These are phyloP conservation scores for Gossypium sturtianum DNA, from an alignment of 345 rosid species.

Conservation along the genomic window DNA sequence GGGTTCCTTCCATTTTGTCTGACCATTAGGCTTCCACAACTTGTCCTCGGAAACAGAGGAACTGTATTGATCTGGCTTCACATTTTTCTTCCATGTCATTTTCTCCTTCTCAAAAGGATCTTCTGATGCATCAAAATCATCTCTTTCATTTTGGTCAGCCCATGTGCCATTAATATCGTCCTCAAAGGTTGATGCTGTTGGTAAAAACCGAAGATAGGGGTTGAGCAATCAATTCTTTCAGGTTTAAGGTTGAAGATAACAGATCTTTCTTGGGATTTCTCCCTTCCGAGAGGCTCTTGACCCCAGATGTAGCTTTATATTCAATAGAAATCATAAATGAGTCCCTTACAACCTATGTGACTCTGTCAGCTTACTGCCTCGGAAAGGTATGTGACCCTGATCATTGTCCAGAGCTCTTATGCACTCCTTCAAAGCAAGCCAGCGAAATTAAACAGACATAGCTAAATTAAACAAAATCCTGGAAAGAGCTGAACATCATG, in stretches of 20 bases:
- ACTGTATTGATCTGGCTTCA: slow-evolving; percentile 47
- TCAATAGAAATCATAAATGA: slow-evolving; percentile 43
- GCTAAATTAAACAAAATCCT: slow-evolving; percentile 9
- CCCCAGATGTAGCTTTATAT: slow-evolving; percentile 38
- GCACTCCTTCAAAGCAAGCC: slow-evolving; percentile 94
- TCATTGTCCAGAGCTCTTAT: slow-evolving; percentile 99
- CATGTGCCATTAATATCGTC: slow-evolving; percentile 70
- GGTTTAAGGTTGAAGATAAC: slow-evolving; percentile 57
- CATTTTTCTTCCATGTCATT: slow-evolving; percentile 62
- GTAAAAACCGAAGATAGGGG: slow-evolving; percentile 61
- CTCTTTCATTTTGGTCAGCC: slow-evolving; percentile 69
- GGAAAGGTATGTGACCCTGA: slow-evolving; percentile 96
- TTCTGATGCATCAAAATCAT: slow-evolving; percentile 71
- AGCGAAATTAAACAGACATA: slow-evolving; percentile 28
- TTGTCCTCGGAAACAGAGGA: slow-evolving; percentile 44
- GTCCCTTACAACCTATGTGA: slow-evolving; percentile 98
- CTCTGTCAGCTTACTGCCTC: slow-evolving; percentile 97
- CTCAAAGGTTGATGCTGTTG: slow-evolving; percentile 50
- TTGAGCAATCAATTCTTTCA: slow-evolving; percentile 64
- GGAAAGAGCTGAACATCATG: background rate
- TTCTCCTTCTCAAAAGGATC: slow-evolving; percentile 64
- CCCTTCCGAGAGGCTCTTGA: slow-evolving; percentile 96
- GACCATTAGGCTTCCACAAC: slow-evolving; percentile 45
- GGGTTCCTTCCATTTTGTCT: slow-evolving; percentile 44
- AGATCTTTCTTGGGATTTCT: slow-evolving; percentile 76